Percentiles rank a stretch among this genome's conserved stretches.
phyloP scores from a whole-genome alignment of 2,329 filamentous ascomycete species.

The Cryphonectria naterciae region DNA sequence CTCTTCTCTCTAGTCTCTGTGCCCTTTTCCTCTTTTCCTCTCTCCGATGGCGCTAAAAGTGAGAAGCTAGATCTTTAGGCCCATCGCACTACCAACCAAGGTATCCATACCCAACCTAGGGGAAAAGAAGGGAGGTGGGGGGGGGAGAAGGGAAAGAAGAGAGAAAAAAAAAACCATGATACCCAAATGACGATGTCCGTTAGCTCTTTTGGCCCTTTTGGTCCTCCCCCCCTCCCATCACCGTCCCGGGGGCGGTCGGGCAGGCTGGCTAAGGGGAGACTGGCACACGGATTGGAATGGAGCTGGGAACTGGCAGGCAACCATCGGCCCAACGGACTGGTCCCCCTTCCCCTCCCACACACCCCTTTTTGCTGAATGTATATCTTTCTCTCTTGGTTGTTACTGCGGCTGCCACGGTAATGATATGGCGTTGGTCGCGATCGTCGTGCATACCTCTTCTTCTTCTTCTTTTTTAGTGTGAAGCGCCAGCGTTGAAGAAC shows the following conservation, averaged over 20 bases:
- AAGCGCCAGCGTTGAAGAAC: not conserved
- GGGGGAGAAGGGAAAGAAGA: not conserved
- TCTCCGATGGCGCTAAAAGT: not conserved
- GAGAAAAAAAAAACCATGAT: too few relatives aligned
- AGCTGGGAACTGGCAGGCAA: not conserved
- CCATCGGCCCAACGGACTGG: not conserved
- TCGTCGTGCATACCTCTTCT: not conserved
- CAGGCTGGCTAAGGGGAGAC: not conserved
- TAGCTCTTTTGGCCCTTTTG: not conserved
- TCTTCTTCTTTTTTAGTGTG: not conserved
- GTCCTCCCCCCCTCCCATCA: too few relatives aligned
- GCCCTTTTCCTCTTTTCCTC: not conserved
- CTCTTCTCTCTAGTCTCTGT: not conserved
- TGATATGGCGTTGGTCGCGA: not conserved
- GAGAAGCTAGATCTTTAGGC: not conserved
- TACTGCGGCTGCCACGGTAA: slow-evolving; percentile 1
- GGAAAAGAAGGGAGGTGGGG: not conserved
- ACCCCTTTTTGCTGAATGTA: too few relatives aligned
- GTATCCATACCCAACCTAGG: not conserved
- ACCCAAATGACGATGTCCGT: too few relatives aligned
- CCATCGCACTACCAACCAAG: not conserved
- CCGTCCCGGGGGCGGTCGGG: not conserved
- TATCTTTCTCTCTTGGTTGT: too few relatives aligned
- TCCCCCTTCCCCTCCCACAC: not conserved
- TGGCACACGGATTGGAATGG: not conserved